Percentiles rank a stretch among this genome's conserved stretches.
Evolutionary conservation across 1,139 yeast genomes (phyloP).

Genomic region (Lodderomyces parapsilosis): DNA sequence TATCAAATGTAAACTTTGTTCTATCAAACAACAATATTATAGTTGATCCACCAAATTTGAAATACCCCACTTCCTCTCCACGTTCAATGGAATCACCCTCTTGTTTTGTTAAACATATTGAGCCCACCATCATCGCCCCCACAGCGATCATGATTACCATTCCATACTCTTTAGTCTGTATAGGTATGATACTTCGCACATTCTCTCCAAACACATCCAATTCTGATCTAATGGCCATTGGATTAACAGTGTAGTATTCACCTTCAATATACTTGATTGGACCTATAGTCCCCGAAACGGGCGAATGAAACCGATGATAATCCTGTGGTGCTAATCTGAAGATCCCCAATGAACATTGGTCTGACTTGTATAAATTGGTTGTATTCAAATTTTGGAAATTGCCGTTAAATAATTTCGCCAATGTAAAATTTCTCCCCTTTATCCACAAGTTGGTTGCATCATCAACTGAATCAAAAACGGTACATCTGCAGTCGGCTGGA

Average conservation of each 20-base stretch:
- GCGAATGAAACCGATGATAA: conserved; percentile 90
- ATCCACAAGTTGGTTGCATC: conserved; percentile 83
- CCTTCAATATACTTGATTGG: conserved; percentile 73
- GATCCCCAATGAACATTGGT: conserved; percentile 64
- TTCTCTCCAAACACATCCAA: conserved; percentile 94
- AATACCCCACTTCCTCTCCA: conserved; percentile 89
- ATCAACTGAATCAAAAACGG: conserved; percentile 62
- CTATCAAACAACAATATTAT: conserved; percentile 55
- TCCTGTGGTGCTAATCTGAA: conserved; percentile 96
- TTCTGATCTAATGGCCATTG: conserved; percentile 90
- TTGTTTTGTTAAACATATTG: conserved; percentile 70
- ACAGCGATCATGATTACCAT: conserved; percentile 75
- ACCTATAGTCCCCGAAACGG: conserved; percentile 73
- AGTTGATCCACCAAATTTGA: conserved; percentile 95
- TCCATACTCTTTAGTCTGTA: conserved; percentile 74
- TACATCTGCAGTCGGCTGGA: conserved; percentile 88
- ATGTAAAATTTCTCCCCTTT: conserved; percentile 77
- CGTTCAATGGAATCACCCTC: conserved; percentile 58
- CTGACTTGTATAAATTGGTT: conserved; percentile 21
- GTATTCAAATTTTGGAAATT: conserved; percentile 49
- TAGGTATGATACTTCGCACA: conserved; percentile 73
- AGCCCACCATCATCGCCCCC: conserved; percentile 99
- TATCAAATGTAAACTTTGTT: conserved; percentile 54
- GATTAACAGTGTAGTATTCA: conserved; percentile 93
- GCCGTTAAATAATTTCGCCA: conserved; percentile 62